phyloP scores from a whole-genome alignment of 1,139 yeast species.

The Taiozyma onychis region DNA sequence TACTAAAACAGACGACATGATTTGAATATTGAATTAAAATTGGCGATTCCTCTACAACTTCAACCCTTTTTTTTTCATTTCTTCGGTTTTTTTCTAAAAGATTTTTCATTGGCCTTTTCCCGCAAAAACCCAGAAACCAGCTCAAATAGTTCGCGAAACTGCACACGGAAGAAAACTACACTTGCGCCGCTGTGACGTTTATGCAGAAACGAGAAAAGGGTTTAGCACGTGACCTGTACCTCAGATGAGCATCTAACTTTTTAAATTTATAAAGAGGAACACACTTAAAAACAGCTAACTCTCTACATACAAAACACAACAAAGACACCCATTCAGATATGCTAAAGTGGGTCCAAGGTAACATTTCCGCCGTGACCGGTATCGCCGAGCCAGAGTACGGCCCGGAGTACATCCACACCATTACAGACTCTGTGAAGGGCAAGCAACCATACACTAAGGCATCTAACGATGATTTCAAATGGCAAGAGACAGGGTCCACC shows the following conservation, averaged over 20 bases:
- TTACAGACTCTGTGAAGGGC: conserved; percentile 53
- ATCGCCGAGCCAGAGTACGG: conserved; percentile 98
- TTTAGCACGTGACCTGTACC: background rate
- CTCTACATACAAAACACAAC: background rate
- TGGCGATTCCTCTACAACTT: background rate
- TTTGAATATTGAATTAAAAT: background rate
- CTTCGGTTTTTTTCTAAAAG: background rate
- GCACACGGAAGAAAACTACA: background rate
- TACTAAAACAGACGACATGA: background rate
- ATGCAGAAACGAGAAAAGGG: background rate
- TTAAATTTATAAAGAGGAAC: background rate
- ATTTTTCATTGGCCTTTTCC: background rate
- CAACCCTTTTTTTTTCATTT: background rate
- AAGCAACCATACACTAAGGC: conserved; percentile 53
- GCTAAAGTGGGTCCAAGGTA: conserved; percentile 83
- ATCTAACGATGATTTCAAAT: conserved; percentile 57
- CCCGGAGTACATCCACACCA: conserved; percentile 82
- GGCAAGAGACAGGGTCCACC: conserved; percentile 73
- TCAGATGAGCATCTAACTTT: no score
- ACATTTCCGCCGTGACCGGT: conserved; percentile 92
- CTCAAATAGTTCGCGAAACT: background rate
- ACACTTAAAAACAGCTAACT: background rate
- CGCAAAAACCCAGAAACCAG: background rate
- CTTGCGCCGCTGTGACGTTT: background rate
- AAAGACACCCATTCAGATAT: conserved; percentile 26